phyloP scores from a whole-genome alignment of 2,329 filamentous ascomycete species.

The Colletotrichum plurivorum region DNA sequence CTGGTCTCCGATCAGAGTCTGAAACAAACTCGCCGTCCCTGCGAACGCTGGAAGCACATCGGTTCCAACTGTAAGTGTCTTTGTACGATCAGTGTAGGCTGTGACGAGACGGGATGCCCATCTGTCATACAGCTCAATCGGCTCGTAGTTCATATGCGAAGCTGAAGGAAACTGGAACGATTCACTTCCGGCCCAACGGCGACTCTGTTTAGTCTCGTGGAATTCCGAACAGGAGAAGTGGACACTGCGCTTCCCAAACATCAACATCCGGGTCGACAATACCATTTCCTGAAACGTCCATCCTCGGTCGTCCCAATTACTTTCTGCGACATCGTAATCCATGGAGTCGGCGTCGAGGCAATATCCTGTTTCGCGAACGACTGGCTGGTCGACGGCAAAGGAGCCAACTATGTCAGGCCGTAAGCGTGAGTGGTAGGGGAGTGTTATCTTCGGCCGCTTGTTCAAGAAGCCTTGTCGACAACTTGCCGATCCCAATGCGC shows the following conservation, averaged over 20 bases:
- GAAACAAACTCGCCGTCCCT: not conserved
- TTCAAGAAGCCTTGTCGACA: not conserved
- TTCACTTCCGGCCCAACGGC: conserved; percentile 3
- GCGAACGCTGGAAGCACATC: conserved; percentile 3
- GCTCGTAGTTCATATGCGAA: conserved; percentile 1
- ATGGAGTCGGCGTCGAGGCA: not conserved
- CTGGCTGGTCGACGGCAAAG: not conserved
- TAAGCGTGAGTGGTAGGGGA: not conserved
- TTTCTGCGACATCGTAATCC: not conserved
- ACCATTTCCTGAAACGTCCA: not conserved
- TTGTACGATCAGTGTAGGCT: not conserved
- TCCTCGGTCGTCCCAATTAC: not conserved
- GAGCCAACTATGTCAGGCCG: not conserved
- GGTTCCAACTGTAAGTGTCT: not conserved
- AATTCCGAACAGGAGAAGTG: not conserved
- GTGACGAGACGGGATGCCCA: not conserved
- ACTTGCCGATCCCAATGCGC: not conserved
- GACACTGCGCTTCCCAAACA: not conserved
- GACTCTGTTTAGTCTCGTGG: not conserved
- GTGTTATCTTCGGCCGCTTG: not conserved
- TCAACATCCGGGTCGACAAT: not conserved
- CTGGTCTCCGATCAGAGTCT: not conserved
- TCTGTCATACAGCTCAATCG: not conserved
- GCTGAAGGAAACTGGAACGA: conserved; percentile 6
- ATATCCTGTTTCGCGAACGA: not conserved